Evolutionary conservation across 2,329 filamentous ascomycete genomes (phyloP).

Genomic region (Pseudogymnoascus sp.): DNA sequence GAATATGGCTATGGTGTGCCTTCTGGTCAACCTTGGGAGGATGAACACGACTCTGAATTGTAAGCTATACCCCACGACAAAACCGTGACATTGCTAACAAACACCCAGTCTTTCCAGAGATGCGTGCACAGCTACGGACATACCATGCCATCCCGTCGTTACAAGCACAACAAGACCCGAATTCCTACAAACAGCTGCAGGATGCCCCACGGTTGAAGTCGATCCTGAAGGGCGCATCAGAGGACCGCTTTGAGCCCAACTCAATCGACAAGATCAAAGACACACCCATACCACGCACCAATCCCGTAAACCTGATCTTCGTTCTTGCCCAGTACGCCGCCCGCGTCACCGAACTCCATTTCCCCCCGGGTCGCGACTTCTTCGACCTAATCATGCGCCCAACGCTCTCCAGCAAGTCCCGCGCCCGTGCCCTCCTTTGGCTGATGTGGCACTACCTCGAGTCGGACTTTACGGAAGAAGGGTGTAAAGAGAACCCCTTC

Average conservation of each 20-base stretch:
- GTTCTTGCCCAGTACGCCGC: conserved; percentile 82
- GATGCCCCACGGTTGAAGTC: conserved; percentile 94
- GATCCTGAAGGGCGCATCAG: conserved; percentile 91
- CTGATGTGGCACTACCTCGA: conserved; percentile 99
- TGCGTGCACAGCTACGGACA: conserved; percentile 93
- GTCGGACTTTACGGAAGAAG: conserved; percentile 84
- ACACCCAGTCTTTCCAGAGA: conserved; percentile 84
- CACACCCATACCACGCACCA: conserved; percentile 67
- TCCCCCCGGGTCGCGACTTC: conserved; percentile 77
- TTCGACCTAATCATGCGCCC: conserved; percentile 94
- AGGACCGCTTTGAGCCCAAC: conserved; percentile 73
- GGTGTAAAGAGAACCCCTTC: conserved; percentile 84
- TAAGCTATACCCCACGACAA: conserved; percentile 36
- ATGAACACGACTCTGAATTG: conserved; percentile 99
- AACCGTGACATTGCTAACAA: conserved; percentile 21
- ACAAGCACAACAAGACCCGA: conserved; percentile 88
- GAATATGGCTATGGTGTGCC: conserved; percentile 98
- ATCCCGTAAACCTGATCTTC: conserved; percentile 95
- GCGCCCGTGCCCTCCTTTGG: conserved; percentile 88
- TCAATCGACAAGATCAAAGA: conserved; percentile 75
- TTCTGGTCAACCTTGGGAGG: conserved; percentile 90
- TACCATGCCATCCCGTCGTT: conserved; percentile 97
- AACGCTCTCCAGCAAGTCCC: conserved; percentile 69
- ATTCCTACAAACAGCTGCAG: conserved; percentile 95
- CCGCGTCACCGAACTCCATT: conserved; percentile 89